A percentile compares a stretch with the other conserved stretches of the same genome.
phyloP scores from a whole-genome alignment of 352 stramenopile species.

The Thalassiosira livingstoniorum region DNA sequence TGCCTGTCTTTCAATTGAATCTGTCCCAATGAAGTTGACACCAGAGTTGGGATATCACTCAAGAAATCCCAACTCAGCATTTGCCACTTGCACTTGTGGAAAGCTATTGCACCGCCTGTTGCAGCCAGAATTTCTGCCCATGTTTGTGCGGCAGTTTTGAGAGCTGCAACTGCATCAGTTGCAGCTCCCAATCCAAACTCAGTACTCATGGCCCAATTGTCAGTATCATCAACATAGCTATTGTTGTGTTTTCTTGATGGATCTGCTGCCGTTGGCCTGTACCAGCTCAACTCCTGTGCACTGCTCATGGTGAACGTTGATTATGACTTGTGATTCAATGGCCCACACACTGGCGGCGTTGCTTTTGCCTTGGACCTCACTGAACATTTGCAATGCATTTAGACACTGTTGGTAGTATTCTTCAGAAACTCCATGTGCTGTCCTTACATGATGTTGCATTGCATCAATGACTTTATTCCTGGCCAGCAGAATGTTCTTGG shows the following conservation, averaged over 20 bases:
- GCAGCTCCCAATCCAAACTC: not conserved
- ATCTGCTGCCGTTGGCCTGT: not conserved
- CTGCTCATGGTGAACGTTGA: not conserved
- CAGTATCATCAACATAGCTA: not conserved
- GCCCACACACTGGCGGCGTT: slow-evolving; percentile 10
- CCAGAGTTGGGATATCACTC: too few relatives aligned
- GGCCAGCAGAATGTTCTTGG: not conserved
- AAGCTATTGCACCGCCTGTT: not conserved
- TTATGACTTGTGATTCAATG: not conserved
- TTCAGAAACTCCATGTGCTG: not conserved
- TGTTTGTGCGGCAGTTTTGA: not conserved
- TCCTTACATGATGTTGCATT: slow-evolving; percentile 1
- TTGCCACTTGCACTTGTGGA: slow-evolving; percentile 21
- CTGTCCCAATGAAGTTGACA: too few relatives aligned
- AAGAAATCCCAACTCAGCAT: not conserved
- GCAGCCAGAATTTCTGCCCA: not conserved
- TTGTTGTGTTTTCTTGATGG: slow-evolving; percentile 1
- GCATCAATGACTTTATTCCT: not conserved
- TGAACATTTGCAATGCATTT: not conserved
- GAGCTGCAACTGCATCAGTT: too few relatives aligned
- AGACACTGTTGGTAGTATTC: not conserved
- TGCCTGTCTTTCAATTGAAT: too few relatives aligned
- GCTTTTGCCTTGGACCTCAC: not conserved
- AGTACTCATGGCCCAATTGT: not conserved
- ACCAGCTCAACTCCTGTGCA: not conserved